These are phyloP conservation scores for Bolboschoenoplectus hybrid DNA, from an alignment of 202 grass and related monocot genomes.

Conservation along the genomic window DNA sequence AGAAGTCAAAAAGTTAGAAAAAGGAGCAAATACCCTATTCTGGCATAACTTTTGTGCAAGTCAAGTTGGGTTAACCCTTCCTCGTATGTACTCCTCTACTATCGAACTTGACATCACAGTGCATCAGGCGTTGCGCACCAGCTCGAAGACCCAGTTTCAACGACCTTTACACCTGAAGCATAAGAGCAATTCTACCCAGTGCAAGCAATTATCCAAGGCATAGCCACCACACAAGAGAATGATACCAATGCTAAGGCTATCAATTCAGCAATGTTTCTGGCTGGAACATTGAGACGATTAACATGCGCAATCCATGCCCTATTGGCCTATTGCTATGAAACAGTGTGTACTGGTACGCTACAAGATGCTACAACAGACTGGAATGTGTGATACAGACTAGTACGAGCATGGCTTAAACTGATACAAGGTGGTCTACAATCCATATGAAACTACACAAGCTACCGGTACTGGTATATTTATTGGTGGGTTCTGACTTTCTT, in stretches of 20 bases:
- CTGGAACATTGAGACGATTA: not conserved
- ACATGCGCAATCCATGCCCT: not conserved
- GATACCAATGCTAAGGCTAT: not conserved
- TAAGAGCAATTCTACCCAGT: not conserved
- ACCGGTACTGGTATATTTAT: not conserved
- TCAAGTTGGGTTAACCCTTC: not conserved
- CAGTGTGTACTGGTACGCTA: not conserved
- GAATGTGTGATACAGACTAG: not conserved
- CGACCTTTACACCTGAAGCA: not conserved
- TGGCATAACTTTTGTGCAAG: not conserved
- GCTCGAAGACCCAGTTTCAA: not conserved
- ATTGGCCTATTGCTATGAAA: not conserved
- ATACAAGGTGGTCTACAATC: not conserved
- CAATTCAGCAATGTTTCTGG: not conserved
- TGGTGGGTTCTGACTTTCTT: not conserved
- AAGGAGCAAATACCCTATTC: not conserved
- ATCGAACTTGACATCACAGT: not conserved
- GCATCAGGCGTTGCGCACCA: not conserved
- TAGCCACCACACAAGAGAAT: not conserved
- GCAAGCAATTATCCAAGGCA: not conserved
- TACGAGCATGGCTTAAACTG: not conserved
- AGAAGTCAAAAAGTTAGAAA: too few species aligned
- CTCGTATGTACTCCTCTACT: not conserved
- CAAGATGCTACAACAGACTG: not conserved
- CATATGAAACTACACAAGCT: not conserved